These are phyloP conservation scores for Pseudocercospora pini-densiflorae DNA, from an alignment of 2,329 filamentous ascomycete species.

Conservation along the genomic window DNA sequence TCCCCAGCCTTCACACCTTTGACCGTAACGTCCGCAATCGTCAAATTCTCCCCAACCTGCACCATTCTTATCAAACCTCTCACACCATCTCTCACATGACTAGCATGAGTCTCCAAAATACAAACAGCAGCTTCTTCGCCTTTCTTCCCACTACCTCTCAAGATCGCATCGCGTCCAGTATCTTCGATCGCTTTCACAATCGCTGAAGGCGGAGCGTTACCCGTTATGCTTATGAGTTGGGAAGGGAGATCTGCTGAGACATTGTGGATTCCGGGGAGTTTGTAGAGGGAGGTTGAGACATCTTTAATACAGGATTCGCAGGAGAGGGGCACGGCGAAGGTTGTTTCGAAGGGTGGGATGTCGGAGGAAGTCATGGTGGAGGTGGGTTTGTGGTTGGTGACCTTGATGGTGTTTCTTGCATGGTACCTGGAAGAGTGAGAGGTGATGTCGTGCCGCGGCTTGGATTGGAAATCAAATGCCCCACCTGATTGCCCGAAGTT, in stretches of 20 bases:
- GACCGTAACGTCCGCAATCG: slow-evolving; percentile 85
- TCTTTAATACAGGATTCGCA: slow-evolving; percentile 89
- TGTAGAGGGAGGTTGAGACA: slow-evolving; percentile 77
- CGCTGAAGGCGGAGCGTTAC: slow-evolving; percentile 86
- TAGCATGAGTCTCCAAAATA: slow-evolving; percentile 85
- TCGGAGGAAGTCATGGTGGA: slow-evolving; percentile 25
- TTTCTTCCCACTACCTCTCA: slow-evolving; percentile 78
- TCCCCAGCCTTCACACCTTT: slow-evolving; percentile 78
- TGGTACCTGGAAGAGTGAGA: background rate
- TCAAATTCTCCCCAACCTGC: slow-evolving; percentile 77
- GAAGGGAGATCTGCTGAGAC: slow-evolving; percentile 81
- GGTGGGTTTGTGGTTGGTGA: slow-evolving; percentile 1
- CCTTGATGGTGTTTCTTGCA: slow-evolving; percentile 2
- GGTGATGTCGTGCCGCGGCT: slow-evolving; percentile 7
- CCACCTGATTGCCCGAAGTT: background rate
- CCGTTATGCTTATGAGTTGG: slow-evolving; percentile 83
- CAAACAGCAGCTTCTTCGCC: slow-evolving; percentile 88
- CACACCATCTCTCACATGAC: slow-evolving; percentile 60
- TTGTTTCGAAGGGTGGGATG: slow-evolving; percentile 66
- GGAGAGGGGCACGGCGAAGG: slow-evolving; percentile 92
- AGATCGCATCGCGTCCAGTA: slow-evolving; percentile 90
- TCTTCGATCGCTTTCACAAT: slow-evolving; percentile 88
- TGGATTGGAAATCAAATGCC: background rate
- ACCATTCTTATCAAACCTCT: slow-evolving; percentile 92
- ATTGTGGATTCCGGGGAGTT: slow-evolving; percentile 73